Evolutionary conservation across 2,329 filamentous ascomycete species (phyloP).

Genomic region (Paecilomyces variotii): DNA sequence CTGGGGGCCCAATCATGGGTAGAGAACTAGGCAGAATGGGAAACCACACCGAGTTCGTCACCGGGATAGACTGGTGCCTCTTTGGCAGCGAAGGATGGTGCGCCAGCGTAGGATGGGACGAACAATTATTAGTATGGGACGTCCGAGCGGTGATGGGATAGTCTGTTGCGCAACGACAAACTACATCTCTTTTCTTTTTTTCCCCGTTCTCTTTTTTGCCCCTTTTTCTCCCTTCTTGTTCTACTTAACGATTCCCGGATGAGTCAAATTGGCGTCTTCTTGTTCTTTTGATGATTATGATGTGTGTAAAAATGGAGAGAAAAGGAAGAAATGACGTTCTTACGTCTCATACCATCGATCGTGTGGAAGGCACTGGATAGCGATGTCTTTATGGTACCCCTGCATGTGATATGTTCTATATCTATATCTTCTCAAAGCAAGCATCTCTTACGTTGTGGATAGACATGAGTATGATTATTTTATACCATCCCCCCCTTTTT

Average conservation of each 20-base stretch:
- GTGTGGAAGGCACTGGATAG: background rate
- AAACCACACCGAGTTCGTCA: constrained; percentile 88
- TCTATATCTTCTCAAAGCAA: background rate
- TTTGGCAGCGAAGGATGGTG: constrained; percentile 96
- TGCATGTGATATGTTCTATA: background rate
- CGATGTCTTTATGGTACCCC: background rate
- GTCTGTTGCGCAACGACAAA: background rate
- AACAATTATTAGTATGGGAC: constrained; percentile 87
- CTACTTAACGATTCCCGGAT: background rate
- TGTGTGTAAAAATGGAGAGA: background rate
- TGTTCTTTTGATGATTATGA: background rate
- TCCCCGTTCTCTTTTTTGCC: background rate
- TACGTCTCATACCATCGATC: background rate
- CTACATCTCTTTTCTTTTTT: constrained; percentile 7
- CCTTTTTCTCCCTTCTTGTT: background rate
- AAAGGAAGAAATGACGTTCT: background rate
- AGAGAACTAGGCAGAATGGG: constrained; percentile 81
- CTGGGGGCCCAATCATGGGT: constrained; percentile 43
- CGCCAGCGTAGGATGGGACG: constrained; percentile 90
- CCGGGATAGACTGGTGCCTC: constrained; percentile 94
- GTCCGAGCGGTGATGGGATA: constrained; percentile 56
- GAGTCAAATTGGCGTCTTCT: background rate
- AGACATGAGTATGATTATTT: background rate
- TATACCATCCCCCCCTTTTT: background rate
- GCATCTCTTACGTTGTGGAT: background rate